phyloP scores from a whole-genome alignment of 306 rosid species.

The Acacia confusa region DNA sequence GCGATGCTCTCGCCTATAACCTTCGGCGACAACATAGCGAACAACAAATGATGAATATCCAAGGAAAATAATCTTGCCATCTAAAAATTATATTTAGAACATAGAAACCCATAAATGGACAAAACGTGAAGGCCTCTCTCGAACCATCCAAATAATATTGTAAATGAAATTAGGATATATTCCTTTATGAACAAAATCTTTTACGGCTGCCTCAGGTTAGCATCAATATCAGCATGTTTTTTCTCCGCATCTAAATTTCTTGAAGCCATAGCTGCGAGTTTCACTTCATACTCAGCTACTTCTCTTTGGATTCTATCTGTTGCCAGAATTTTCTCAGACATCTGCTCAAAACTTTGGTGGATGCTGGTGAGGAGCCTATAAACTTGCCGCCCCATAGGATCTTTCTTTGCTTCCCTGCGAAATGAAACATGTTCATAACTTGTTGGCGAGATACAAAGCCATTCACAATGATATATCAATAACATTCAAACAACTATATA shows the following conservation, averaged over 20 bases:
- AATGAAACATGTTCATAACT: slow-evolving; percentile 13
- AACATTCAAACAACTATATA: not conserved
- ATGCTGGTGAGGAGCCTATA: slow-evolving; percentile 77
- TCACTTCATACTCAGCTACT: slow-evolving; percentile 71
- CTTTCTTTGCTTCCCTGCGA: slow-evolving; percentile 89
- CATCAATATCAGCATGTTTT: slow-evolving; percentile 61
- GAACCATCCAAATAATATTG: slow-evolving; percentile 17
- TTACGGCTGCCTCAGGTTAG: slow-evolving; percentile 42
- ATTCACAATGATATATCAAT: not conserved
- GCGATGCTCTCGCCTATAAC: too few species aligned
- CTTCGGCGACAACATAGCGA: too few species aligned
- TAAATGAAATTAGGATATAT: not conserved
- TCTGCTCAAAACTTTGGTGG: slow-evolving; percentile 75
- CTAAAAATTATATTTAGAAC: too few species aligned
- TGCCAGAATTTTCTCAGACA: slow-evolving; percentile 69
- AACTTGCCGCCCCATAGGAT: slow-evolving; percentile 62
- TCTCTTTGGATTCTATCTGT: slow-evolving; percentile 77
- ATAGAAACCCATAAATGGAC: not conserved
- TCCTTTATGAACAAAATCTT: slow-evolving; percentile 5
- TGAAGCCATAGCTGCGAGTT: slow-evolving; percentile 56
- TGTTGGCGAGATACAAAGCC: not conserved
- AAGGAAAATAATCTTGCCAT: not conserved
- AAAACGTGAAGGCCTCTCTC: slow-evolving; percentile 11
- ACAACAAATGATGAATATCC: not conserved
- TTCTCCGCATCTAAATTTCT: slow-evolving; percentile 52